Conservation (phyloP, 768 basidiomycete species). For the Termitomyces sp. region DNA sequence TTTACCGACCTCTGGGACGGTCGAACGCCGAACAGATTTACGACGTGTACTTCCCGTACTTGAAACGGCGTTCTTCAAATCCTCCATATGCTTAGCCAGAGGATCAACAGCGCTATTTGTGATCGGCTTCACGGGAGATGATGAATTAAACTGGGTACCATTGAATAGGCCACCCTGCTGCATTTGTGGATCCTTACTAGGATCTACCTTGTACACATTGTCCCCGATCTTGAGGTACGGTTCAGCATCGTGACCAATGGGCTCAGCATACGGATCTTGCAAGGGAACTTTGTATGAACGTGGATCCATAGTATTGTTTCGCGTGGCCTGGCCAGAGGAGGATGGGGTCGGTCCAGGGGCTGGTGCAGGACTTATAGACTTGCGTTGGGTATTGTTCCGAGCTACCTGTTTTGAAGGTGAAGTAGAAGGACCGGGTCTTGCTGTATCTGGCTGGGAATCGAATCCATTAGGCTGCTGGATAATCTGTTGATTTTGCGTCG, state of each 20-base stretch:
- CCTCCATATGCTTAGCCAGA: constrained; percentile 59
- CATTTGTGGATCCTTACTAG: constrained; percentile 56
- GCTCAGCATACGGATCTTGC: constrained; percentile 49
- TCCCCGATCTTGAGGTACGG: constrained; percentile 68
- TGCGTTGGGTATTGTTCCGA: constrained; percentile 17
- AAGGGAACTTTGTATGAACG: constrained; percentile 20
- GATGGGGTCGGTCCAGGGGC: constrained; percentile 18
- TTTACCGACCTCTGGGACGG: not conserved
- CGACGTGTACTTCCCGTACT: constrained; percentile 43
- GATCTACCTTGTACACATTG: constrained; percentile 63
- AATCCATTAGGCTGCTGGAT: constrained; percentile 24
- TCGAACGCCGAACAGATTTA: constrained; percentile 31
- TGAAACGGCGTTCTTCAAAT: constrained; percentile 42
- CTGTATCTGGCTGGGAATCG: not conserved
- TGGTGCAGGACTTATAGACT: constrained; percentile 15
- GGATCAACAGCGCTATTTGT: constrained; percentile 46
- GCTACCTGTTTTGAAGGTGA: constrained; percentile 10
- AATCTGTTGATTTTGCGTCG: constrained; percentile 13
- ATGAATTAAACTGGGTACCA: constrained; percentile 10
- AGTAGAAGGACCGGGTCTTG: constrained; percentile 10
- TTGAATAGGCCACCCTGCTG: constrained; percentile 22
- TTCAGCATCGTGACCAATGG: constrained; percentile 57
- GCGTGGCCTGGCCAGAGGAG: constrained; percentile 9
- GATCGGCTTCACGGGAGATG: constrained; percentile 22
- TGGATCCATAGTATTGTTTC: constrained; percentile 15